Evolutionary conservation across 2,329 filamentous ascomycete genomes (phyloP).

Genomic region (Dactylellina cionopaga): DNA sequence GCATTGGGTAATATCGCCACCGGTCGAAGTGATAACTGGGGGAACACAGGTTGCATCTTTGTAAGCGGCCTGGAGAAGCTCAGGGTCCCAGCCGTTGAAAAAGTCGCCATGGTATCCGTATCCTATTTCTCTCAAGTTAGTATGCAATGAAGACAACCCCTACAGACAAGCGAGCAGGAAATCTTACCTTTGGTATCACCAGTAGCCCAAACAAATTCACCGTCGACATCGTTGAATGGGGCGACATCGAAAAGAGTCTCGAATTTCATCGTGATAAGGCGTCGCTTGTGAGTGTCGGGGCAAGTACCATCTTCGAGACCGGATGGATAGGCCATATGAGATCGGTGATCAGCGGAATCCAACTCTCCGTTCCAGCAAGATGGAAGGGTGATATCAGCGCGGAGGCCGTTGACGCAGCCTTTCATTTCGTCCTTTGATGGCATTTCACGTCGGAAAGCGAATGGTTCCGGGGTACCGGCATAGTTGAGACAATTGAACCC

Average conservation of each 20-base stretch:
- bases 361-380: conserved; percentile 84
- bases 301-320: conserved; percentile 80
- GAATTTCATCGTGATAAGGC: conserved; percentile 79
- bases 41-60: conserved; percentile 53
- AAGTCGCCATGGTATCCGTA: conserved; percentile 69
- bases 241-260: conserved; percentile 85
- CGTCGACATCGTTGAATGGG: conserved; percentile 68
- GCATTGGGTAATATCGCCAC: conserved; percentile 28
- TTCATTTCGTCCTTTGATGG: conserved; percentile 80
- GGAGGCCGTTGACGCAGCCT: conserved; percentile 82
- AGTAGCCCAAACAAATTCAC: conserved; percentile 79
- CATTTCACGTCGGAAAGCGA: conserved; percentile 82
- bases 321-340: conserved; percentile 80
- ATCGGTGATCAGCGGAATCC: conserved; percentile 67
- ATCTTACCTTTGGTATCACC: conserved; percentile 76
- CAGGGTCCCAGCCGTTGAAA: conserved; percentile 64
- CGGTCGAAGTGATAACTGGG: conserved; percentile 6
- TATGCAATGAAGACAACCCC: conserved; percentile 22
- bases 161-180: conserved; percentile 8
- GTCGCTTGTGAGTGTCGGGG: conserved; percentile 73
- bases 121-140: conserved; percentile 57
- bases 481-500: conserved; percentile 98
- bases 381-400: conserved; percentile 86
- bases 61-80: conserved; percentile 61
- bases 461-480: conserved; percentile 70